Conservation (phyloP, 495 filamentous ascomycete species). For the Aspergillus homomorphus region DNA sequence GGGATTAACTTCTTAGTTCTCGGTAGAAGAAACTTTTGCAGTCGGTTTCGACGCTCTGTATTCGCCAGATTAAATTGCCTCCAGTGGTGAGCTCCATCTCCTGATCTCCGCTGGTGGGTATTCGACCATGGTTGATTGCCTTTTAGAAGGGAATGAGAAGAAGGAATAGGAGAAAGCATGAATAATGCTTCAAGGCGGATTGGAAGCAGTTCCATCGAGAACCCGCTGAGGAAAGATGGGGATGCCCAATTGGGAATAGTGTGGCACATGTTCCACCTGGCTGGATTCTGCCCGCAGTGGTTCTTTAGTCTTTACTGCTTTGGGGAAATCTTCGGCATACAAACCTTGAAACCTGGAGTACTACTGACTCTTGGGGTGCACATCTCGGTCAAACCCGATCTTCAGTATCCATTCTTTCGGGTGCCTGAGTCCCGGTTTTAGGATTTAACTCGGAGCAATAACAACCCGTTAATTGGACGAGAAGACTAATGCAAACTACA, state of each 20-base stretch:
- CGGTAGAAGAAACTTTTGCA: background rate
- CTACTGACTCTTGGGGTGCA: too few species aligned
- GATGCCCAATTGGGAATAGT: background rate
- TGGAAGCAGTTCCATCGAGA: too few species aligned
- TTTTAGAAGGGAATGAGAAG: background rate
- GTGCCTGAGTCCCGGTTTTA: background rate
- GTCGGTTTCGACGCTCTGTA: background rate
- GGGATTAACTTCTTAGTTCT: conserved; percentile 5
- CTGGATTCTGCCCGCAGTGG: too few species aligned
- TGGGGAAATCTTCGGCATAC: background rate
- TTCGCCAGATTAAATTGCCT: background rate
- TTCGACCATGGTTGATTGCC: background rate
- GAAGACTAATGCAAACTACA: too few species aligned
- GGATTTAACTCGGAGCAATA: background rate
- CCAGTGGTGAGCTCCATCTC: background rate
- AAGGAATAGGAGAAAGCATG: background rate
- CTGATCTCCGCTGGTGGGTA: background rate
- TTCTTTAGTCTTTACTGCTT: background rate
- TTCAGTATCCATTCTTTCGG: too few species aligned
- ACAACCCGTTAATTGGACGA: background rate
- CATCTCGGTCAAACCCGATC: background rate
- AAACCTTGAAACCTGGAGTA: too few species aligned
- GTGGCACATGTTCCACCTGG: too few species aligned
- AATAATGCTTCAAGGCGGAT: too few species aligned
- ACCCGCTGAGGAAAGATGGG: too few species aligned